Percentiles rank a stretch among this genome's conserved stretches.
These are phyloP conservation scores for Colletotrichum sp. DNA, from an alignment of 2,329 filamentous ascomycete species.

Conservation along the genomic window DNA sequence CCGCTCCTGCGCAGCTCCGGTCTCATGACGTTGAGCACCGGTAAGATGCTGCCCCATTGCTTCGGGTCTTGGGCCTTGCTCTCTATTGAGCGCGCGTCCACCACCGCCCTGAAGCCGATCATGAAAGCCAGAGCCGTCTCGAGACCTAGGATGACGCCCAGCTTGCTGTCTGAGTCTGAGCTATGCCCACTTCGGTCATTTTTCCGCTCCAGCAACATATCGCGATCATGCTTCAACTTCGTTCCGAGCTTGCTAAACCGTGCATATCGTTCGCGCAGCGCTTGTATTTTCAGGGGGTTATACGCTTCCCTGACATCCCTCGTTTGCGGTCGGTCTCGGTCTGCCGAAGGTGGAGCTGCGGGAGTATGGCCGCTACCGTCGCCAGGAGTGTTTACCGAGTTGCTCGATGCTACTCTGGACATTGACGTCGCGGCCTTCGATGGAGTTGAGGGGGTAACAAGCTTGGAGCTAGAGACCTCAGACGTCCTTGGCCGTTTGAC, in stretches of 20 bases:
- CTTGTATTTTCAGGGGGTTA: slow-evolving; percentile 29
- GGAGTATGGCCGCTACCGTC: slow-evolving; percentile 46
- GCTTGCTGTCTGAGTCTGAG: slow-evolving; percentile 39
- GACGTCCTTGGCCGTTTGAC: slow-evolving; percentile 47
- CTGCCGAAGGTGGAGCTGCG: slow-evolving; percentile 32
- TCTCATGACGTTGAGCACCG: slow-evolving; percentile 45
- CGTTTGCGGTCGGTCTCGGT: slow-evolving; percentile 37
- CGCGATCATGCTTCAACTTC: slow-evolving; percentile 59
- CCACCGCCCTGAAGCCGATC: slow-evolving; percentile 55
- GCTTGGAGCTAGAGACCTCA: slow-evolving; percentile 39
- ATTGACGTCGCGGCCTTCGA: slow-evolving; percentile 53
- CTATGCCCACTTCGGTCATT: slow-evolving; percentile 12
- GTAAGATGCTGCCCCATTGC: slow-evolving; percentile 49
- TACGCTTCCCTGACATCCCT: slow-evolving; percentile 21
- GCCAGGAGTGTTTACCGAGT: slow-evolving; percentile 57
- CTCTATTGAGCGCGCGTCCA: slow-evolving; percentile 47
- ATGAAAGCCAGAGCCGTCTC: slow-evolving; percentile 59
- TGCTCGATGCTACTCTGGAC: slow-evolving; percentile 58
- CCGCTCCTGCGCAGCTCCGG: slow-evolving; percentile 38
- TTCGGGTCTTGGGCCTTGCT: slow-evolving; percentile 44
- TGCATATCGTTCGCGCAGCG: slow-evolving; percentile 38
- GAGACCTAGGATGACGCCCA: slow-evolving; percentile 47
- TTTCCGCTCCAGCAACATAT: slow-evolving; percentile 37
- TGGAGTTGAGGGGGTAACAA: slow-evolving; percentile 52
- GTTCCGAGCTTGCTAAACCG: slow-evolving; percentile 47